Evolutionary conservation across 2,329 filamentous ascomycete genomes (phyloP).

Genomic region (Cordyceps tenuipes): DNA sequence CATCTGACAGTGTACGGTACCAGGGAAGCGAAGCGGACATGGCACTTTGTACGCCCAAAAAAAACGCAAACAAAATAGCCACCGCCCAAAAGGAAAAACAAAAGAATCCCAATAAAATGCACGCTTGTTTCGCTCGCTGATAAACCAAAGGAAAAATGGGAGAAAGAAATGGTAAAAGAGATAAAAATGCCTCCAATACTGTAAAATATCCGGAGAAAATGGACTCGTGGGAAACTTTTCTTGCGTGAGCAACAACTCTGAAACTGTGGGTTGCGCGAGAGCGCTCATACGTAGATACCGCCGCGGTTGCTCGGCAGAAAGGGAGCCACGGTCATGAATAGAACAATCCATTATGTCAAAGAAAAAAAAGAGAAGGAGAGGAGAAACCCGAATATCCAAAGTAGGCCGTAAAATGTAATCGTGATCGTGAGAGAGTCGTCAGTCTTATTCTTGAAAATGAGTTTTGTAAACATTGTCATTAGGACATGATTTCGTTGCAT

Average conservation of each 20-base stretch:
- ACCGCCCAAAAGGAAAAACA: constrained; percentile 17
- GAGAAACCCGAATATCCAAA: constrained; percentile 15
- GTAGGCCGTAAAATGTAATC: constrained; percentile 17
- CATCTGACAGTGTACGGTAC: background rate
- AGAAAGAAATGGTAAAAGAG: constrained; percentile 16
- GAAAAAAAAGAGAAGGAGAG: constrained; percentile 12
- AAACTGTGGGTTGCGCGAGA: constrained; percentile 22
- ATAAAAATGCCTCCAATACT: constrained; percentile 21
- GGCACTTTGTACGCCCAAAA: background rate
- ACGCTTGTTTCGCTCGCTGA: constrained; percentile 13
- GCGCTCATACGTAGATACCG: constrained; percentile 22
- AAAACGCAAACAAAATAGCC: constrained; percentile 14
- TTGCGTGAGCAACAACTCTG: constrained; percentile 44
- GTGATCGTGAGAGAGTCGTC: constrained; percentile 26
- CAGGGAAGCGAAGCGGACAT: background rate
- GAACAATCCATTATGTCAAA: constrained; percentile 13
- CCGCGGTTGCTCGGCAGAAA: constrained; percentile 18
- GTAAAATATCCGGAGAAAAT: constrained; percentile 21
- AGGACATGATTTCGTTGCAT: constrained; percentile 35
- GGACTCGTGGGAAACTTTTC: constrained; percentile 11
- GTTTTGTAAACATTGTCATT: constrained; percentile 24
- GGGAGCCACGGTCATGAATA: constrained; percentile 12
- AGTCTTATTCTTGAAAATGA: constrained; percentile 14
- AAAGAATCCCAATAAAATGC: constrained; percentile 17
- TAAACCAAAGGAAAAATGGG: constrained; percentile 14